A percentile compares a stretch with the other conserved stretches of the same genome.
phyloP scores from a whole-genome alignment of 2,329 filamentous ascomycete species.

The Diaporthe ampelina region DNA sequence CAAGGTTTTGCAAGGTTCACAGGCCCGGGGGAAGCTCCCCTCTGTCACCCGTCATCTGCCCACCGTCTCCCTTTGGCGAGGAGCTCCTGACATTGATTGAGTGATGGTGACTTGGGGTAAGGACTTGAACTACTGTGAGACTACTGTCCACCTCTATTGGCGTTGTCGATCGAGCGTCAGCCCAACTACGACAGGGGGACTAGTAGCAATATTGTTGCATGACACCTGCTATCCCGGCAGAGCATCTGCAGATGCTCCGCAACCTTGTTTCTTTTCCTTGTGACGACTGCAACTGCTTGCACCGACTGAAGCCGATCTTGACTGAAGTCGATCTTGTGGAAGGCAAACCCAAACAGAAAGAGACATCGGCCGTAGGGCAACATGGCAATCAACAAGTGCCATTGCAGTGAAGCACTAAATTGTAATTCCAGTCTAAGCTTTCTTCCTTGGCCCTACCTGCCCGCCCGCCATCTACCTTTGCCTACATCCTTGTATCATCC shows the following conservation, averaged over 20 bases:
- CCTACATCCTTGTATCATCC: background rate
- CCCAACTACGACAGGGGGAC: conserved; percentile 22
- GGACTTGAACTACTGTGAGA: conserved; percentile 2
- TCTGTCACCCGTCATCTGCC: conserved; percentile 13
- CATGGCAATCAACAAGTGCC: background rate
- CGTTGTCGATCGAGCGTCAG: conserved; percentile 26
- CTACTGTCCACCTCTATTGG: background rate
- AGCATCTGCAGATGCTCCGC: conserved; percentile 2
- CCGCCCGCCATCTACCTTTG: conserved; percentile 3
- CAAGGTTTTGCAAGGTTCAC: conserved; percentile 30
- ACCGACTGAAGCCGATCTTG: background rate
- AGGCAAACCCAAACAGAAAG: conserved; percentile 10
- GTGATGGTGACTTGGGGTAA: conserved; percentile 2
- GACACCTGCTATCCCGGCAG: background rate
- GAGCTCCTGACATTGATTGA: background rate
- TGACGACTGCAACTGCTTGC: background rate
- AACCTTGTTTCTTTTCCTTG: conserved; percentile 14
- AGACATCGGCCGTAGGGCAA: background rate
- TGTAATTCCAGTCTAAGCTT: conserved; percentile 25
- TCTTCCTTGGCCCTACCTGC: background rate
- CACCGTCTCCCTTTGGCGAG: conserved; percentile 21
- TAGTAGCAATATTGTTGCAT: conserved; percentile 6
- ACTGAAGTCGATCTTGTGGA: background rate
- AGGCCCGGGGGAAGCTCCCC: background rate
- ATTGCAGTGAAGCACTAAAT: conserved; percentile 25